Conservation (phyloP, 148 eudicot genomes). For the Heliosperma pusillum region DNA sequence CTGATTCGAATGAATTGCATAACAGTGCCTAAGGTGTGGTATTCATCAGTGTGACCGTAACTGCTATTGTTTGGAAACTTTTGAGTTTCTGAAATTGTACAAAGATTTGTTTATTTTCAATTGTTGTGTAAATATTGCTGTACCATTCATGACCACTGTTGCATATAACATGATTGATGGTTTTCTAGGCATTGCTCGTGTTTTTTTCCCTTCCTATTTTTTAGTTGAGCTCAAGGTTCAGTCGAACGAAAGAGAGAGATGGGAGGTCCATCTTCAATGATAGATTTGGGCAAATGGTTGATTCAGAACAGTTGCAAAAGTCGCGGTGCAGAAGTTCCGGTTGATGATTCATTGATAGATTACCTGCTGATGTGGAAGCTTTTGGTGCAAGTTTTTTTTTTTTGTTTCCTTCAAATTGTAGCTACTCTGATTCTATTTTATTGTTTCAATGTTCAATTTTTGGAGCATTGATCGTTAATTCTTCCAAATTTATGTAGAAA, state of each 20-base stretch:
- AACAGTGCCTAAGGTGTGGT: not conserved
- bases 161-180: conserved; percentile 6
- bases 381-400: too few relatives aligned
- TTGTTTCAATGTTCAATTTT: not conserved
- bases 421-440: not conserved
- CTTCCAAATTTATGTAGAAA: not conserved
- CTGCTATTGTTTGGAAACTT: conserved; percentile 9
- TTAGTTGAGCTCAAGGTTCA: not conserved
- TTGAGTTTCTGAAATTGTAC: conserved; percentile 17
- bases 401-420: too few relatives aligned
- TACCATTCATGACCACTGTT: not conserved
- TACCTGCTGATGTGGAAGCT: too few relatives aligned
- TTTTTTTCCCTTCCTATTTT: not conserved
- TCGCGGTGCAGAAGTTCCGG: too few relatives aligned
- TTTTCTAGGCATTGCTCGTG: not conserved
- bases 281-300: not conserved
- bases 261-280: not conserved
- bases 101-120: conserved; percentile 7
- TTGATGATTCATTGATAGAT: too few relatives aligned
- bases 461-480: not conserved
- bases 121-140: conserved; percentile 4
- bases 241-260: not conserved
- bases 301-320: not conserved
- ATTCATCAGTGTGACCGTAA: not conserved
- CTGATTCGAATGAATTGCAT: not conserved